Evolutionary conservation across 352 stramenopile genomes (phyloP).

Genomic region (Blastocystis sp.): DNA sequence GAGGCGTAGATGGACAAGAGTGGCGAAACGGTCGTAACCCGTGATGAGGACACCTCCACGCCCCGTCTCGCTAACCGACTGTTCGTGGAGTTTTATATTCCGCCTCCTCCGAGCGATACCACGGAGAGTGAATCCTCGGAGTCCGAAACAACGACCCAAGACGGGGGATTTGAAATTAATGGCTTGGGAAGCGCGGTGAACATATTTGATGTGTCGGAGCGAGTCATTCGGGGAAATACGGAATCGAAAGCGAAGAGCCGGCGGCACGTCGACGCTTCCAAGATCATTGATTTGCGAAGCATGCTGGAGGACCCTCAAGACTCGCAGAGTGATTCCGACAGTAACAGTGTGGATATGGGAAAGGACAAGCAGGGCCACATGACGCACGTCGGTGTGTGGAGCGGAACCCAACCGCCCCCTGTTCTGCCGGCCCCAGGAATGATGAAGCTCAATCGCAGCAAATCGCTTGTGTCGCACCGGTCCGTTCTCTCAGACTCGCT

Average conservation of each 20-base stretch:
- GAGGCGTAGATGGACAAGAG: neutral
- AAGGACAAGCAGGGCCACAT: neutral
- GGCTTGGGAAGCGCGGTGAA: conserved; percentile 12
- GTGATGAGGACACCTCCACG: neutral
- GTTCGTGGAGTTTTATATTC: conserved; percentile 68
- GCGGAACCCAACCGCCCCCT: neutral
- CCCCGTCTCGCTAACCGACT: neutral
- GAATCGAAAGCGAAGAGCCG: neutral
- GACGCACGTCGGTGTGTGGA: neutral
- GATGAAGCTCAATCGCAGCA: neutral
- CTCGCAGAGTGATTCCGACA: neutral
- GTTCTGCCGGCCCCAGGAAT: neutral
- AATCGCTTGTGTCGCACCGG: neutral
- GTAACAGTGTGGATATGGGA: neutral
- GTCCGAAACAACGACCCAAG: conserved; percentile 13
- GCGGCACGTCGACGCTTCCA: neutral
- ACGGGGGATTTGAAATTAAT: conserved; percentile 46
- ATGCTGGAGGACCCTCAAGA: neutral
- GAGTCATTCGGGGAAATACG: neutral
- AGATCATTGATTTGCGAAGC: conserved; percentile 26
- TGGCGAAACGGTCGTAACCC: neutral
- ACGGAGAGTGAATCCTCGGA: conserved; percentile 38
- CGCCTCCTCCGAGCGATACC: conserved; percentile 32
- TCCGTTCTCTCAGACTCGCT: neutral
- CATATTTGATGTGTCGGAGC: conserved; percentile 48